These are phyloP conservation scores for Edaphochlamys debaryana DNA, from an alignment of 139 green algal genomes.

Conservation along the genomic window DNA sequence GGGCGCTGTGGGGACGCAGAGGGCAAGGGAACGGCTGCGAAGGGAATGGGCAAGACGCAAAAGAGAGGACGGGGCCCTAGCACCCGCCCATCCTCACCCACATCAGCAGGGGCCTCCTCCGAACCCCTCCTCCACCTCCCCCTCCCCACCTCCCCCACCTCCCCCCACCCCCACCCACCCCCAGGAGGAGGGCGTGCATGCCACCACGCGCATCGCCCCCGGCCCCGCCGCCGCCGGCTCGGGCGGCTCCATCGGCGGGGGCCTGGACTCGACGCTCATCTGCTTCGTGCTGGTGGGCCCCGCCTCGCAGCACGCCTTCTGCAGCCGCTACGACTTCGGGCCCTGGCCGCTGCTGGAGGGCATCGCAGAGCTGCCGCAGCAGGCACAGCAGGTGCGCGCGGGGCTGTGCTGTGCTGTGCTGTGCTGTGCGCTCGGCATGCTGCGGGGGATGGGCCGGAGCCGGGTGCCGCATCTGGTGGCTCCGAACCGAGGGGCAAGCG, in stretches of 20 bases:
- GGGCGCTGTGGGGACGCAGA: neutral
- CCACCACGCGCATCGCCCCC: conserved; percentile 4
- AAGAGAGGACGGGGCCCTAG: no score
- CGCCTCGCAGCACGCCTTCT: conserved; percentile 76
- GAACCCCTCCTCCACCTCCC: no score
- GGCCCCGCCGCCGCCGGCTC: neutral
- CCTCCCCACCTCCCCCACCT: no score
- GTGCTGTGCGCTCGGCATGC: no score
- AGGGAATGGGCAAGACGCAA: no score
- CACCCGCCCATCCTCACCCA: no score
- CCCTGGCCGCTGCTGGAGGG: conserved; percentile 89
- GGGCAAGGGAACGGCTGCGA: neutral
- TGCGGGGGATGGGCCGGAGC: no score
- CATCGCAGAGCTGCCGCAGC: conserved; percentile 44
- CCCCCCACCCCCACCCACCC: no score
- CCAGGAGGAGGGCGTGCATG: neutral
- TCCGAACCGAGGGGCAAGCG: no score
- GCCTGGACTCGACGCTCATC: conserved; percentile 75
- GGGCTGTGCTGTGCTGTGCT: neutral
- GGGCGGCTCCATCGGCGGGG: neutral
- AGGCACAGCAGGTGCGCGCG: conserved; percentile 39
- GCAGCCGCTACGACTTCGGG: conserved; percentile 91
- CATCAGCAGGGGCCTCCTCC: no score
- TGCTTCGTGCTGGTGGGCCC: conserved; percentile 94
- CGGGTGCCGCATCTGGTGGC: no score